These are phyloP conservation scores for Pleodorina starrii DNA, from an alignment of 139 green algal genomes.

Conservation along the genomic window DNA sequence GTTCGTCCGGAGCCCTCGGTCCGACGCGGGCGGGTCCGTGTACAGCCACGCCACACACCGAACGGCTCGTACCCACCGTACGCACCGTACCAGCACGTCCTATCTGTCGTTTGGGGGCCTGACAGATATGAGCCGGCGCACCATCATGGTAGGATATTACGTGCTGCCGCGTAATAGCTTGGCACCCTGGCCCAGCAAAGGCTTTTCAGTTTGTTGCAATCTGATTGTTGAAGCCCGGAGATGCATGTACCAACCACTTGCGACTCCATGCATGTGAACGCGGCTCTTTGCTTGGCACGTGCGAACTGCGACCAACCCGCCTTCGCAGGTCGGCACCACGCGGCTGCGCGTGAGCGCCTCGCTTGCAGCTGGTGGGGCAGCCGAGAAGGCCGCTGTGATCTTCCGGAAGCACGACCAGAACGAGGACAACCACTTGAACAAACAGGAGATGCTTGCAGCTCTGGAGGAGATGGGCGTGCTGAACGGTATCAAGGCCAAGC, in stretches of 20 bases:
- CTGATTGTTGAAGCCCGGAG: no score
- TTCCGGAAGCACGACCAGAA: constrained; percentile 72
- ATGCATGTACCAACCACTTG: no score
- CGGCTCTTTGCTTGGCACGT: no score
- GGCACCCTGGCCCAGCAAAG: no score
- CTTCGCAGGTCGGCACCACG: constrained; percentile 39
- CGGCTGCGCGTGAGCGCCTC: constrained; percentile 52
- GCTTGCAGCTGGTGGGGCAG: constrained; percentile 64
- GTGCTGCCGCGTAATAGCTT: no score
- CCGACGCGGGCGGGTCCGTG: constrained; percentile 51
- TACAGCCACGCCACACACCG: constrained; percentile 58
- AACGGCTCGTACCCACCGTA: constrained; percentile 48
- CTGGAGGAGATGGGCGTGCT: constrained; percentile 73
- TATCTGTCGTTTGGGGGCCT: constrained; percentile 51
- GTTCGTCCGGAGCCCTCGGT: constrained; percentile 47
- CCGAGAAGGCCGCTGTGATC: constrained; percentile 70
- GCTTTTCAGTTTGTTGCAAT: no score
- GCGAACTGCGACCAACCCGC: no score
- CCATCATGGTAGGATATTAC: constrained; percentile 45
- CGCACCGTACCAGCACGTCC: constrained; percentile 44
- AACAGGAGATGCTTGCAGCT: constrained; percentile 71
- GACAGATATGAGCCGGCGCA: constrained; percentile 60
- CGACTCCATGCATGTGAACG: no score
- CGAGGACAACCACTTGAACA: constrained; percentile 66
- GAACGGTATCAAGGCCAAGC: constrained; percentile 67